These are phyloP conservation scores for Lathyrus aphaca DNA, from an alignment of 306 rosid genomes.

Conservation along the genomic window DNA sequence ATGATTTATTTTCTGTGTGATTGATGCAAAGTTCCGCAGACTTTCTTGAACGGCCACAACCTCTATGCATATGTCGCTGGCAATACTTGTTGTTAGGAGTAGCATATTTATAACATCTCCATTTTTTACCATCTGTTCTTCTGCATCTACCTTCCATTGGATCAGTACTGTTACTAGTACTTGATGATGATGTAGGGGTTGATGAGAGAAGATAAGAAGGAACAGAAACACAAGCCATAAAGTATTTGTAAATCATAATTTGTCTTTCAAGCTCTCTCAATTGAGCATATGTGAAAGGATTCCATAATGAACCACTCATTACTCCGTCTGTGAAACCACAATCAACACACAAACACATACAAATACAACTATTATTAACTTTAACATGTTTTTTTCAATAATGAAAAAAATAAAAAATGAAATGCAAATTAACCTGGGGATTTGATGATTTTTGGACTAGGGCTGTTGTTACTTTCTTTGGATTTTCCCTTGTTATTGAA, in stretches of 20 bases:
- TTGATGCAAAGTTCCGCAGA: slow-evolving; percentile 68
- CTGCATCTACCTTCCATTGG: slow-evolving; percentile 75
- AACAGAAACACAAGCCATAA: slow-evolving; percentile 71
- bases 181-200: slow-evolving; percentile 36
- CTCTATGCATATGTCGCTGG: slow-evolving; percentile 88
- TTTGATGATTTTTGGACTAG: slow-evolving; percentile 44
- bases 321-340: slow-evolving; percentile 44
- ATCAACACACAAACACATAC: background rate
- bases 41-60: slow-evolving; percentile 98
- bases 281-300: slow-evolving; percentile 77
- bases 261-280: slow-evolving; percentile 85
- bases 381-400: background rate
- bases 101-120: slow-evolving; percentile 83
- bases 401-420: background rate
- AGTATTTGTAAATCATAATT: slow-evolving; percentile 84
- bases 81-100: slow-evolving; percentile 77
- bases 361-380: slow-evolving; percentile 29
- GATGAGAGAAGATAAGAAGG: slow-evolving; percentile 63
- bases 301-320: slow-evolving; percentile 63
- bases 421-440: slow-evolving; percentile 51
- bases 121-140: slow-evolving; percentile 87
- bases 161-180: slow-evolving; percentile 50
- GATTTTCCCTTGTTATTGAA: slow-evolving; percentile 24
- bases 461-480: slow-evolving; percentile 29
- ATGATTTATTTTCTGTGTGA: slow-evolving; percentile 28